phyloP scores from a whole-genome alignment of 1,284 basidiomycete species.

The Melampsora americana region DNA sequence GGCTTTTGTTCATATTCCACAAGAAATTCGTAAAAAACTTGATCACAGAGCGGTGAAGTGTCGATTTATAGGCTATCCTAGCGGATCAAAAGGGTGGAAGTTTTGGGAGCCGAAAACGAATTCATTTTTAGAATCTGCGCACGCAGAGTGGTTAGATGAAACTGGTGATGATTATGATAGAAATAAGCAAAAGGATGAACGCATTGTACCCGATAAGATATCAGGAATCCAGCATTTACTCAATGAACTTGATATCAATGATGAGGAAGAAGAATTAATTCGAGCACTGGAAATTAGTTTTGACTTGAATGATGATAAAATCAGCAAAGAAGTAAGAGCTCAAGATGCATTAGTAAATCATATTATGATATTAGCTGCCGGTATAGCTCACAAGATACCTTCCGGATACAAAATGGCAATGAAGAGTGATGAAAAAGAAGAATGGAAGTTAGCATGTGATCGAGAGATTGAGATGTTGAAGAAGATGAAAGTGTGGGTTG shows the following conservation, averaged over 20 bases:
- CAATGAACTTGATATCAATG: neutral
- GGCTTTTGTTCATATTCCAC: slow-evolving; percentile 11
- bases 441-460: neutral
- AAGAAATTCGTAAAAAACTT: neutral
- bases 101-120: slow-evolving; percentile 1
- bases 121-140: neutral
- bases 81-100: slow-evolving; percentile 8
- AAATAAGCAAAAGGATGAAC: neutral
- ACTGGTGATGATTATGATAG: too few species aligned
- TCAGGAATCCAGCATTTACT: neutral
- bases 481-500: slow-evolving; percentile 11
- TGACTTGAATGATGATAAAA: too few species aligned
- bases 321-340: too few species aligned
- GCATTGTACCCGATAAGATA: neutral
- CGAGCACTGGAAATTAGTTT: neutral
- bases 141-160: neutral
- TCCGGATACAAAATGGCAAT: neutral
- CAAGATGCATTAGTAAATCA: too few species aligned
- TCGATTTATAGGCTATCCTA: neutral
- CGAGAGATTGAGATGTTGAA: slow-evolving; percentile 1
- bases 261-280: neutral
- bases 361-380: neutral
- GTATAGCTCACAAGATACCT: neutral
- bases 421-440: neutral
- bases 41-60: neutral